These are phyloP conservation scores for Aureobasidium sp. DNA, from an alignment of 2,329 filamentous ascomycete genomes.

Conservation along the genomic window DNA sequence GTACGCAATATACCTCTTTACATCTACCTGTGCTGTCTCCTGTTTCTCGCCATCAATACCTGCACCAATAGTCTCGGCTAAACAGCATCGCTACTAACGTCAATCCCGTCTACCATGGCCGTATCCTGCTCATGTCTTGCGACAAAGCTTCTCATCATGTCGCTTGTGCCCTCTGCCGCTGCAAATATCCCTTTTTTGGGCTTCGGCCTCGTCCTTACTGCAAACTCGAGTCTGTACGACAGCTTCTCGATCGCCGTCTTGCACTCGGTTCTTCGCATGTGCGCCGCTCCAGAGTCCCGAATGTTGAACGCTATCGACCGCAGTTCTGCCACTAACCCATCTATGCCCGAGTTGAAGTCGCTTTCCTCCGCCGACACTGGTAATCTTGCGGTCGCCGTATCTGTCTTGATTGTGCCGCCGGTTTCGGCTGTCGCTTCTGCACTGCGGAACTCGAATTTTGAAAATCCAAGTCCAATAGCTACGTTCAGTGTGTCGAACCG, in stretches of 20 bases:
- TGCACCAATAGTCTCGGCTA: background rate
- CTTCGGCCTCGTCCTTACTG: conserved; percentile 56
- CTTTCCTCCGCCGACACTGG: conserved; percentile 30
- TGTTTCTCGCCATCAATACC: background rate
- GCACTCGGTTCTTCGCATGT: conserved; percentile 65
- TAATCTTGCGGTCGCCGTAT: background rate
- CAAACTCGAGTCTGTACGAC: conserved; percentile 63
- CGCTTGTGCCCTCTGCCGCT: conserved; percentile 31
- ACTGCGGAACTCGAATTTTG: conserved; percentile 23
- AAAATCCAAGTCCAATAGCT: conserved; percentile 60
- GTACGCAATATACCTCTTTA: conserved; percentile 14
- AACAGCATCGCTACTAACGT: background rate
- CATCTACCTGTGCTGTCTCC: background rate
- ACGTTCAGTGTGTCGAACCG: conserved; percentile 65
- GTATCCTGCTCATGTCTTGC: conserved; percentile 10
- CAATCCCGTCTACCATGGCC: background rate
- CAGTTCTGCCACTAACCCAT: conserved; percentile 56
- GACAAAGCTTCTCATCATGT: conserved; percentile 26
- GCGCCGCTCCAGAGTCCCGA: conserved; percentile 65
- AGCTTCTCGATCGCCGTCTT: conserved; percentile 70
- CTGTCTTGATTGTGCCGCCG: background rate
- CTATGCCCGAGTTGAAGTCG: conserved; percentile 64
- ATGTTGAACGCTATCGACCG: conserved; percentile 55
- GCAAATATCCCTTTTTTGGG: conserved; percentile 27
- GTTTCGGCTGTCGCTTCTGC: conserved; percentile 6